Conservation (phyloP, 768 basidiomycete species). For the Obba rivulosa region DNA sequence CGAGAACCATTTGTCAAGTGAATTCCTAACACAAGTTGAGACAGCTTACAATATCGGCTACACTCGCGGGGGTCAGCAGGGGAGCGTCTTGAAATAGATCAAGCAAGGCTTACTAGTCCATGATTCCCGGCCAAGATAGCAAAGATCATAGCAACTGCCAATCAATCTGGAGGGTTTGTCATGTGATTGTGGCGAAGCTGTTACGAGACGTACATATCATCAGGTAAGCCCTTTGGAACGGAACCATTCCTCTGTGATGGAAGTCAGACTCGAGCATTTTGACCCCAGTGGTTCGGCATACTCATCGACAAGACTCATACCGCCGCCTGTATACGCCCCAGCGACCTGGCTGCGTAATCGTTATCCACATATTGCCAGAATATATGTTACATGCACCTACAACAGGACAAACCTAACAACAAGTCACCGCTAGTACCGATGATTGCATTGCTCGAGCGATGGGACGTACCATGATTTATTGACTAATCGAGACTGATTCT, state of each 20-base stretch:
- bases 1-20: too few species aligned
- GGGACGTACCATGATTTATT: slow-evolving; percentile 50
- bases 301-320: slow-evolving; percentile 60
- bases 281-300: slow-evolving; percentile 23
- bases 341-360: slow-evolving; percentile 12
- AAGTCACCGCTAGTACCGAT: too few species aligned
- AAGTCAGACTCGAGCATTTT: neutral
- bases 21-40: neutral
- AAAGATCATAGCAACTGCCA: slow-evolving; percentile 46
- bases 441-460: neutral
- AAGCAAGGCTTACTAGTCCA: slow-evolving; percentile 47
- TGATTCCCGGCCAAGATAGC: slow-evolving; percentile 75
- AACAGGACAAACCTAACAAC: slow-evolving; percentile 9
- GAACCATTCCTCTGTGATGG: slow-evolving; percentile 52
- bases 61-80: neutral
- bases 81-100: too few species aligned
- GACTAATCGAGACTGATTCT: slow-evolving; percentile 43
- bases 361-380: neutral
- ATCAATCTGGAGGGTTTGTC: neutral
- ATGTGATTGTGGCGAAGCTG: neutral
- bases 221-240: slow-evolving; percentile 60
- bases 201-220: slow-evolving; percentile 43
- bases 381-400: slow-evolving; percentile 1
- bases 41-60: slow-evolving; percentile 56
- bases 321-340: slow-evolving; percentile 60